phyloP scores from a whole-genome alignment of 78 protist genomes.

The Dictyostelium brefeldianum region DNA sequence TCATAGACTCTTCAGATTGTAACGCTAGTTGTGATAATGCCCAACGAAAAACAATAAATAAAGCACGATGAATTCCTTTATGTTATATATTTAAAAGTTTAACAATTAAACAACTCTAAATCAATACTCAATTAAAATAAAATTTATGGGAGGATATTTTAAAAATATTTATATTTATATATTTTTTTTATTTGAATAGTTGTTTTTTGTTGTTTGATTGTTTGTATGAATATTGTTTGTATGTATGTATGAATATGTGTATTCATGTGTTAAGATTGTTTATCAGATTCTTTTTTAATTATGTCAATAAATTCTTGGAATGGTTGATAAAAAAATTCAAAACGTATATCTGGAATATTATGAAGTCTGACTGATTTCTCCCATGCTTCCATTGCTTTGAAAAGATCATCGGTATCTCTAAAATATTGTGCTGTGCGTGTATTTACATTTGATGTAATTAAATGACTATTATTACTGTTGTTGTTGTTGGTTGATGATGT shows the following conservation, averaged over 20 bases:
- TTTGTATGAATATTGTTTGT: neutral
- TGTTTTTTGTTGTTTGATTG: neutral
- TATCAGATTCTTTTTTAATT: slow-evolving; percentile 47
- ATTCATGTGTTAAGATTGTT: neutral
- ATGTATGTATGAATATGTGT: neutral
- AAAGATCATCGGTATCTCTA: slow-evolving; percentile 41
- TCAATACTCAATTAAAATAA: too few species aligned
- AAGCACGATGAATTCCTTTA: too few species aligned
- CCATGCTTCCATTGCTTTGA: slow-evolving; percentile 25
- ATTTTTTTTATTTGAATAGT: neutral
- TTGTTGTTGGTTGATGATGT: neutral
- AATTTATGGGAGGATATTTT: too few species aligned
- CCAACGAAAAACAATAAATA: too few species aligned
- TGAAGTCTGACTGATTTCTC: slow-evolving; percentile 11
- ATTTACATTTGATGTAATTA: neutral
- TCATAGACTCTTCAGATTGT: too few species aligned
- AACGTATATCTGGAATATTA: neutral
- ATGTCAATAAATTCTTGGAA: slow-evolving; percentile 42
- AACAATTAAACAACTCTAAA: too few species aligned
- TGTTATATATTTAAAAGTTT: too few species aligned
- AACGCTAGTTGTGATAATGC: too few species aligned
- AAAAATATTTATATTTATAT: neutral
- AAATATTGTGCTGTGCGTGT: slow-evolving; percentile 2
- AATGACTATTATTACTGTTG: neutral
- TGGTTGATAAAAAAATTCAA: slow-evolving; percentile 25